phyloP scores from a whole-genome alignment of 2,329 filamentous ascomycete species.

The Shiraia sp. region DNA sequence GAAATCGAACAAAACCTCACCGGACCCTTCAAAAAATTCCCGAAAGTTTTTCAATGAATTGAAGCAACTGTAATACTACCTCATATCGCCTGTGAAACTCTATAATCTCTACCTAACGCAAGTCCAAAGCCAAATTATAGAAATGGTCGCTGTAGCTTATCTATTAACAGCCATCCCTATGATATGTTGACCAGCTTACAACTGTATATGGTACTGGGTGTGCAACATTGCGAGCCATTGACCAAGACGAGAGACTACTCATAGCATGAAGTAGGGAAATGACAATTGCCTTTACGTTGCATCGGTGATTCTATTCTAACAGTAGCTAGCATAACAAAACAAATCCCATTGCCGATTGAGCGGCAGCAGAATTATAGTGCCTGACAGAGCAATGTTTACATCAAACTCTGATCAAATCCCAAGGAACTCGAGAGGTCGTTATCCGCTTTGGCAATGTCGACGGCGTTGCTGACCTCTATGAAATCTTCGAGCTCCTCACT shows the following conservation, averaged over 20 bases:
- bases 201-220: conserved; percentile 37
- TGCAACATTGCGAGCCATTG: too few relatives aligned
- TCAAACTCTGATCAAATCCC: conserved; percentile 12
- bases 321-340: too few relatives aligned
- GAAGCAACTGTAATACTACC: conserved; percentile 45
- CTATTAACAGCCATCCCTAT: conserved; percentile 51
- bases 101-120: conserved; percentile 43
- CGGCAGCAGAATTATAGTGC: background rate
- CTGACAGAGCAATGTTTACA: conserved; percentile 1
- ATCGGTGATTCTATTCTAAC: too few relatives aligned
- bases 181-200: conserved; percentile 43
- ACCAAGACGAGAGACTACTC: too few relatives aligned
- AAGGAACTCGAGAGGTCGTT: conserved; percentile 15
- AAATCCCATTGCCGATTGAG: background rate
- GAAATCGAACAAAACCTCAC: background rate
- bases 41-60: too few relatives aligned
- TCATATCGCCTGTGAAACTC: conserved; percentile 47
- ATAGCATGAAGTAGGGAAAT: too few relatives aligned
- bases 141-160: conserved; percentile 51
- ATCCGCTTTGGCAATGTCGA: conserved; percentile 64
- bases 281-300: too few relatives aligned
- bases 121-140: conserved; percentile 50
- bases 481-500: conserved; percentile 97
- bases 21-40: conserved; percentile 45
- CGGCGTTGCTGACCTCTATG: conserved; percentile 82